These are phyloP conservation scores for Cladophialophora chaetospira DNA, from an alignment of 2,329 filamentous ascomycete species.

Conservation along the genomic window DNA sequence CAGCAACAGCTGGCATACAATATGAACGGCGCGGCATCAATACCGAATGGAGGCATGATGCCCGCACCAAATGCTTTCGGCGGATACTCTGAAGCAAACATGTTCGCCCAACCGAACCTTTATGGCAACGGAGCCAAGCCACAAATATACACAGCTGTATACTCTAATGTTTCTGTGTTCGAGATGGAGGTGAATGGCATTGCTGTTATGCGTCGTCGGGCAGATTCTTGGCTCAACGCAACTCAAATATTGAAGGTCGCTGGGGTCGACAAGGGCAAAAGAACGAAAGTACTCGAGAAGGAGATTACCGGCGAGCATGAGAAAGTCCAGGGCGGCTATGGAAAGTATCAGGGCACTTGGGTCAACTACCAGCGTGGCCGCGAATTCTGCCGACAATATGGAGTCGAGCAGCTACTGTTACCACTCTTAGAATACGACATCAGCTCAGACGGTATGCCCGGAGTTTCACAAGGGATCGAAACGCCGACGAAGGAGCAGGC, in stretches of 20 bases:
- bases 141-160: constrained; percentile 68
- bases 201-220: constrained; percentile 92
- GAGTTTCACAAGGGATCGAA: constrained; percentile 74
- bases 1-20: constrained; percentile 40
- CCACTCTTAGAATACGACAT: constrained; percentile 55
- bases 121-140: constrained; percentile 35
- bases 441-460: constrained; percentile 56
- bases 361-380: constrained; percentile 90
- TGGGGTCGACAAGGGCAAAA: constrained; percentile 94
- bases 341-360: constrained; percentile 99
- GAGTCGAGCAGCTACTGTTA: constrained; percentile 52
- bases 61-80: constrained; percentile 40
- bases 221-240: constrained; percentile 95
- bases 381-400: constrained; percentile 81
- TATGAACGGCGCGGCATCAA: constrained; percentile 30
- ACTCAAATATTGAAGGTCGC: constrained; percentile 98
- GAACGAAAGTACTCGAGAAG: constrained; percentile 96
- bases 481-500: constrained; percentile 98
- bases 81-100: constrained; percentile 46
- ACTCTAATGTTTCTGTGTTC: constrained; percentile 94
- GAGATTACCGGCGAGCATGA: constrained; percentile 97
- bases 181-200: constrained; percentile 96
- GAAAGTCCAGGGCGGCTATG: constrained; percentile 97
- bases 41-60: constrained; percentile 35
- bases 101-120: constrained; percentile 37